These are phyloP conservation scores for Citrus sp. DNA, from an alignment of 345 rosid species.

Conservation along the genomic window DNA sequence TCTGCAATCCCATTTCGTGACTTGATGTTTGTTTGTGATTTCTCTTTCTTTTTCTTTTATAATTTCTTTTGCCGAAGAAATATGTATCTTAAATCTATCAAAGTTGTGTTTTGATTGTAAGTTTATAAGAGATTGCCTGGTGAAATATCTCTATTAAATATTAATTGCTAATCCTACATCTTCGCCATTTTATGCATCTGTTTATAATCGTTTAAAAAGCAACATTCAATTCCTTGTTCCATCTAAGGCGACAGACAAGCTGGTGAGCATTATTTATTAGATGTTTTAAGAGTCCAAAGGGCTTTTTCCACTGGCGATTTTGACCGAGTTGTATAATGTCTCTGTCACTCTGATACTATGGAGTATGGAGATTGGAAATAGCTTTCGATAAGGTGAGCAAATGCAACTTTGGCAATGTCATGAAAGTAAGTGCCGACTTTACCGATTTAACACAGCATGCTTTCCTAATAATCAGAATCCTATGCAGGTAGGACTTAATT, in stretches of 20 bases:
- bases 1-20: conserved; percentile 5
- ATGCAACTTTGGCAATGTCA: neutral
- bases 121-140: neutral
- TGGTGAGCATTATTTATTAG: neutral
- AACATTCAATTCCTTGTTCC: neutral
- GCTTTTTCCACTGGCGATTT: neutral
- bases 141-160: conserved; percentile 6
- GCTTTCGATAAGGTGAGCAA: neutral
- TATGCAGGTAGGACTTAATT: neutral
- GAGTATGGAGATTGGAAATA: neutral
- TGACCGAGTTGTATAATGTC: neutral
- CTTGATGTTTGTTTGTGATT: conserved; percentile 8
- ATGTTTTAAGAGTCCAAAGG: neutral
- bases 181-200: neutral
- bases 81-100: neutral
- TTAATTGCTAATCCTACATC: neutral
- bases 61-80: neutral
- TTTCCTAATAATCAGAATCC: neutral
- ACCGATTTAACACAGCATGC: neutral
- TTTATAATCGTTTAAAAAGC: neutral
- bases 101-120: conserved; percentile 9
- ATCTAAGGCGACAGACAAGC: neutral
- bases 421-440: neutral
- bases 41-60: neutral
- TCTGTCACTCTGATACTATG: neutral